Percentiles rank a stretch among this genome's conserved stretches.
These are phyloP conservation scores for Papiliotrema nemorosa DNA, from an alignment of 1,284 basidiomycete genomes.

Conservation along the genomic window DNA sequence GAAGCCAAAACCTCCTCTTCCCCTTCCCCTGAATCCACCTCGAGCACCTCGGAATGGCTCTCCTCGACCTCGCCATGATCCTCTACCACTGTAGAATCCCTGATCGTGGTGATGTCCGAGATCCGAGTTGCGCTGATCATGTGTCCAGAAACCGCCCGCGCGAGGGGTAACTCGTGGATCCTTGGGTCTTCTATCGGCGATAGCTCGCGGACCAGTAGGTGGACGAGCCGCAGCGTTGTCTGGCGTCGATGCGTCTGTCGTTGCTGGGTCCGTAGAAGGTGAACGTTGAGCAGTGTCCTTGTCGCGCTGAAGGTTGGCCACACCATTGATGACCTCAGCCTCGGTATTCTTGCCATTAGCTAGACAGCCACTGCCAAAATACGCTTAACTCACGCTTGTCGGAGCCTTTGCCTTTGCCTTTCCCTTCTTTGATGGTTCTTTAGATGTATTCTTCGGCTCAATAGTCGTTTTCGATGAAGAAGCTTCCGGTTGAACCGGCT, in stretches of 20 bases:
- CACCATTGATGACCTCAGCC: no score
- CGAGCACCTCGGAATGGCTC: constrained; percentile 41
- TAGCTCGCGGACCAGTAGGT: neutral
- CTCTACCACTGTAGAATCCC: constrained; percentile 69
- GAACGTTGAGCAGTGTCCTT: no score
- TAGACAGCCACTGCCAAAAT: neutral
- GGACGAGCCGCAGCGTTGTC: neutral
- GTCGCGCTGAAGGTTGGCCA: no score
- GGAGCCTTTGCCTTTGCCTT: neutral
- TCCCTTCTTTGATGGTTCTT: neutral
- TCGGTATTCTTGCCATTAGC: no score
- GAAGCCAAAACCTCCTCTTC: constrained; percentile 31
- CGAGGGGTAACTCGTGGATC: constrained; percentile 83
- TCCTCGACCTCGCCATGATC: constrained; percentile 60
- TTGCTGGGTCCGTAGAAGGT: neutral
- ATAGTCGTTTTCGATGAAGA: neutral
- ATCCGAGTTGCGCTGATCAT: constrained; percentile 65
- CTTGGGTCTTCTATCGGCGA: neutral
- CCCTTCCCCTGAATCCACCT: constrained; percentile 12
- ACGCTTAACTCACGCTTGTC: neutral
- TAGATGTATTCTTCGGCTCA: neutral
- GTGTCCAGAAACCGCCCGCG: constrained; percentile 85
- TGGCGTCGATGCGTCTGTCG: neutral
- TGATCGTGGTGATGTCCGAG: constrained; percentile 51
- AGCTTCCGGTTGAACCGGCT: neutral